A percentile compares a stretch with the other conserved stretches of the same genome.
phyloP scores from a whole-genome alignment of 1,284 basidiomycete genomes.

The Trametes pubescens region DNA sequence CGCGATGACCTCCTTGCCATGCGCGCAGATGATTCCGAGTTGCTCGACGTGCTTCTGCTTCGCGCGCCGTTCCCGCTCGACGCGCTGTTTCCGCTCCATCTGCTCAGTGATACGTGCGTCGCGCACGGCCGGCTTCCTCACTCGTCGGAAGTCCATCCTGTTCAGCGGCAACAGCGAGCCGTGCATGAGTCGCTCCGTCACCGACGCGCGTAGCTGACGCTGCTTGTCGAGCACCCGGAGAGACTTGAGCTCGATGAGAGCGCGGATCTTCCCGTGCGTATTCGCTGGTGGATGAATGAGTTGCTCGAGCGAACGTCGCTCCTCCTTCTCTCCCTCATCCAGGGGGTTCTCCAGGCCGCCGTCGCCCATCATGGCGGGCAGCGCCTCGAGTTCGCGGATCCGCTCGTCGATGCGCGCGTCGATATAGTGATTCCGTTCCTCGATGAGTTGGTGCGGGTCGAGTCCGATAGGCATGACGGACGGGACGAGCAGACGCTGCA shows the following conservation, averaged over 20 bases:
- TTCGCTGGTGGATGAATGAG: constrained; percentile 61
- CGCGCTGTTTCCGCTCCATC: constrained; percentile 91
- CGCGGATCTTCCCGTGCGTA: constrained; percentile 84
- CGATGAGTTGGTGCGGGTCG: constrained; percentile 90
- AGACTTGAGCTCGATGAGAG: constrained; percentile 94
- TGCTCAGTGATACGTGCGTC: constrained; percentile 93
- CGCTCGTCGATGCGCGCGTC: constrained; percentile 92
- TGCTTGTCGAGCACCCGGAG: constrained; percentile 94
- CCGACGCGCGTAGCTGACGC: constrained; percentile 82
- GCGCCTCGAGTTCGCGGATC: constrained; percentile 86
- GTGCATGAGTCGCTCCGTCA: constrained; percentile 89
- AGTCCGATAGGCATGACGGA: constrained; percentile 93
- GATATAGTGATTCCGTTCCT: constrained; percentile 92
- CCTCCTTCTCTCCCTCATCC: constrained; percentile 53
- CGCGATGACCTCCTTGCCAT: constrained; percentile 81
- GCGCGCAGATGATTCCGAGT: constrained; percentile 86
- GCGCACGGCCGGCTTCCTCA: constrained; percentile 87
- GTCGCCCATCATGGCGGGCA: constrained; percentile 87
- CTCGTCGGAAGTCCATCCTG: constrained; percentile 90
- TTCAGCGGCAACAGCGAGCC: constrained; percentile 93
- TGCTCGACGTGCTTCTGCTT: constrained; percentile 98
- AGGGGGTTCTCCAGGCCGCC: constrained; percentile 71
- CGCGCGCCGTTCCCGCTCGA: constrained; percentile 91
- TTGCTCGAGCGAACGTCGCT: constrained; percentile 48
- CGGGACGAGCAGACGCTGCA: constrained; percentile 87